Evolutionary conservation across 2,329 filamentous ascomycete genomes (phyloP).

Genomic region (Ophiostoma montium): DNA sequence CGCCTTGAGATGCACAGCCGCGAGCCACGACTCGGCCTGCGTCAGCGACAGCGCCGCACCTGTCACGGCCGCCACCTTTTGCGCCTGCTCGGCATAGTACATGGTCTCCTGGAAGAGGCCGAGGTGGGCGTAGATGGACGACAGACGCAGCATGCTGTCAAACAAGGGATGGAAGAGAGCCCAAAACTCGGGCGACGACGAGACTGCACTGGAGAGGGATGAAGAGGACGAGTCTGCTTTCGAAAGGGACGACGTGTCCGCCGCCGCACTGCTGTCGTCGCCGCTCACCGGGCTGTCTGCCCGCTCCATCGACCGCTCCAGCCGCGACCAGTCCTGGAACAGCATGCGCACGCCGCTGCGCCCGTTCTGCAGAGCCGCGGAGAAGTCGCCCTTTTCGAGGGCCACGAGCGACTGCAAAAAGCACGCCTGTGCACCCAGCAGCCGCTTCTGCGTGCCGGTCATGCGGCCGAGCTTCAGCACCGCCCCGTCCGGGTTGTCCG

Average conservation of each 20-base stretch:
- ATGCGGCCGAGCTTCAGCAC: neutral
- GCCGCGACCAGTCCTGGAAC: constrained; percentile 39
- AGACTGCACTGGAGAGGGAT: neutral
- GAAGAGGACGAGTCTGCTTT: neutral
- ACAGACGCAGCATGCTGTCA: constrained; percentile 57
- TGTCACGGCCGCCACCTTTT: constrained; percentile 59
- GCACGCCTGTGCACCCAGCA: constrained; percentile 33
- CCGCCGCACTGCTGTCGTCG: constrained; percentile 4
- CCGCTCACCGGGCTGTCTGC: neutral
- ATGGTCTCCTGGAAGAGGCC: constrained; percentile 80
- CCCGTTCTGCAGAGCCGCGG: constrained; percentile 42
- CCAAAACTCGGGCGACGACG: constrained; percentile 55
- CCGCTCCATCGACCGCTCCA: constrained; percentile 26
- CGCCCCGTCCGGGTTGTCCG: neutral
- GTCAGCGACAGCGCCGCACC: constrained; percentile 44
- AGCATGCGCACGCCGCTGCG: constrained; percentile 42
- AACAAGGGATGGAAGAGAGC: constrained; percentile 60
- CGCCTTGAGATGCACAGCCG: constrained; percentile 41
- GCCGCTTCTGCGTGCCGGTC: constrained; percentile 1
- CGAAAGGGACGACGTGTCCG: neutral
- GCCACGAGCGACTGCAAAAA: constrained; percentile 52
- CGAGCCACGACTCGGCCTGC: constrained; percentile 40
- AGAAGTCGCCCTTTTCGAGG: constrained; percentile 45
- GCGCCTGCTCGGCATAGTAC: constrained; percentile 74
- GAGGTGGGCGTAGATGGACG: constrained; percentile 65